These are phyloP conservation scores for Xylaria nigripes DNA, from an alignment of 495 filamentous ascomycete species.

Conservation along the genomic window DNA sequence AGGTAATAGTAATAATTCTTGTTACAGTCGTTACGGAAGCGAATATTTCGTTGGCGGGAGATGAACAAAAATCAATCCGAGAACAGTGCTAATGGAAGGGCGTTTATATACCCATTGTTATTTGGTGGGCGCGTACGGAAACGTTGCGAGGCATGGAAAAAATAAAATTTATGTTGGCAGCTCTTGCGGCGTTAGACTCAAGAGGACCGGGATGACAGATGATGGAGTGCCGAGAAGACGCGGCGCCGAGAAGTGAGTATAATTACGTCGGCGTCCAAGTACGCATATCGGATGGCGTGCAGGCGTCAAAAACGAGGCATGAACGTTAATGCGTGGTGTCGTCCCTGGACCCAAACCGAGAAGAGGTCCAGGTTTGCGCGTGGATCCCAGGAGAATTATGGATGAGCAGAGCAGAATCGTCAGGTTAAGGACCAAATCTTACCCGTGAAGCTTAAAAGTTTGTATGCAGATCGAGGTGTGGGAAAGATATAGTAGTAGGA, in stretches of 20 bases:
- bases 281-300: background rate
- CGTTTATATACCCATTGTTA: too few species aligned
- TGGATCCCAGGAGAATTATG: background rate
- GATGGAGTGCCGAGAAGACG: background rate
- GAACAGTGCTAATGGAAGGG: too few species aligned
- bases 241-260: background rate
- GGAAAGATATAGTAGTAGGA: background rate
- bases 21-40: too few species aligned
- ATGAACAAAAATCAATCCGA: too few species aligned
- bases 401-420: too few species aligned
- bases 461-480: background rate
- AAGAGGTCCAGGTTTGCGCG: too few species aligned
- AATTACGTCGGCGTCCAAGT: background rate
- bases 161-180: background rate
- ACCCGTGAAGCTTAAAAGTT: constrained; percentile 1
- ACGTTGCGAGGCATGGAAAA: background rate
- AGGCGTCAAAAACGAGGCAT: too few species aligned
- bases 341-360: too few species aligned
- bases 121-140: background rate
- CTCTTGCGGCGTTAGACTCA: background rate
- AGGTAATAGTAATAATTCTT: too few species aligned
- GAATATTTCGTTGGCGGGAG: too few species aligned
- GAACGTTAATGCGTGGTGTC: too few species aligned
- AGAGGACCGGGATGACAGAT: background rate
- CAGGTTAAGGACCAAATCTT: background rate